Evolutionary conservation across 2,329 filamentous ascomycete genomes (phyloP).

Genomic region (Lecanicillium sp.): DNA sequence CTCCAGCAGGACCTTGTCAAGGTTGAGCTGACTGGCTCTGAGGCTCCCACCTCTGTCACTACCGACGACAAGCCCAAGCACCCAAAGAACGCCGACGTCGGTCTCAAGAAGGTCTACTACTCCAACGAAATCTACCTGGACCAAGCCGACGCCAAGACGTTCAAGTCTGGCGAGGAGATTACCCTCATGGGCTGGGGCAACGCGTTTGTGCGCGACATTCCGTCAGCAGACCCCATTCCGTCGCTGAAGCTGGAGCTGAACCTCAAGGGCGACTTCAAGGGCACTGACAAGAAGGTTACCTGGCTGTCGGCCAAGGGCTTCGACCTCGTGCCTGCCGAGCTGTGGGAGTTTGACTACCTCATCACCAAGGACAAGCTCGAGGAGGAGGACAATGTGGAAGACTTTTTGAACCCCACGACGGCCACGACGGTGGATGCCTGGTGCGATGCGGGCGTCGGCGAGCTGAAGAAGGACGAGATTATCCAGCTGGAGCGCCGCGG

Average conservation of each 20-base stretch:
- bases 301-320: conserved; percentile 76
- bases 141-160: conserved; percentile 75
- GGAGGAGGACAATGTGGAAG: conserved; percentile 77
- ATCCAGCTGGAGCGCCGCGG: conserved; percentile 93
- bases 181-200: conserved; percentile 98
- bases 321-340: conserved; percentile 70
- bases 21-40: conserved; percentile 59
- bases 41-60: conserved; percentile 53
- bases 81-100: conserved; percentile 78
- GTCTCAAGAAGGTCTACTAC: conserved; percentile 77
- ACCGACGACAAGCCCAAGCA: conserved; percentile 77
- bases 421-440: conserved; percentile 65
- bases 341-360: conserved; percentile 92
- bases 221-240: conserved; percentile 35
- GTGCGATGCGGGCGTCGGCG: conserved; percentile 72
- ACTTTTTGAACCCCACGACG: conserved; percentile 71
- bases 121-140: conserved; percentile 71
- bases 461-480: conserved; percentile 79
- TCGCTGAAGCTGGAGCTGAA: conserved; percentile 83
- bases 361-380: conserved; percentile 92
- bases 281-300: conserved; percentile 92
- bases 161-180: conserved; percentile 81
- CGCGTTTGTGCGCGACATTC: conserved; percentile 64
- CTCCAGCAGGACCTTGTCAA: conserved; percentile 62
- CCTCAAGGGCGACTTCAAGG: conserved; percentile 86